Conservation (phyloP, 768 basidiomycete genomes). For the Termitomyces sp. region DNA sequence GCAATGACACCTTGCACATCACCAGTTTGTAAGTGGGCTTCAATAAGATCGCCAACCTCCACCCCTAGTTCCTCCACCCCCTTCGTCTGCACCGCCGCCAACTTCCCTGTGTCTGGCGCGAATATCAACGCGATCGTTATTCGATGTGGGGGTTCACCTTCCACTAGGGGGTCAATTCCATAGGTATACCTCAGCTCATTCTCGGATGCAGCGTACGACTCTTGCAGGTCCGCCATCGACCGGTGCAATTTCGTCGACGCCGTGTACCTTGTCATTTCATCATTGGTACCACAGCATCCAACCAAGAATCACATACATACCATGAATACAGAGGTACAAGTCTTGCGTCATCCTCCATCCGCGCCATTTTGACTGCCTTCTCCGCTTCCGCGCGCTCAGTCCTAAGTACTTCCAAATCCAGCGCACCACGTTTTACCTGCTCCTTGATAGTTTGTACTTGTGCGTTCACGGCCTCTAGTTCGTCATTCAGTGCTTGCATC, state of each 20-base stretch:
- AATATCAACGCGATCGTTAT: slow-evolving; percentile 59
- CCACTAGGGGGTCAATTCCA: slow-evolving; percentile 25
- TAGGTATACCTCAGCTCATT: slow-evolving; percentile 77
- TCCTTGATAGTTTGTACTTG: slow-evolving; percentile 52
- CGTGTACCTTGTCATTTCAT: slow-evolving; percentile 49
- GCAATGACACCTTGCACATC: slow-evolving; percentile 62
- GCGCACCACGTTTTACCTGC: slow-evolving; percentile 48
- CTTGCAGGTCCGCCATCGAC: slow-evolving; percentile 52
- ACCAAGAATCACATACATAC: slow-evolving; percentile 29
- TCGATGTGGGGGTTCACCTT: slow-evolving; percentile 21
- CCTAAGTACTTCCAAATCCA: slow-evolving; percentile 53
- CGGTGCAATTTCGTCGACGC: slow-evolving; percentile 63
- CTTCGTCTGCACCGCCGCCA: slow-evolving; percentile 53
- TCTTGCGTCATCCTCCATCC: slow-evolving; percentile 58
- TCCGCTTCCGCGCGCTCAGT: slow-evolving; percentile 65
- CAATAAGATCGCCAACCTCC: slow-evolving; percentile 54
- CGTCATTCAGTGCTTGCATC: slow-evolving; percentile 72
- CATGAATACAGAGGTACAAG: slow-evolving; percentile 65
- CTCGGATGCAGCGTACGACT: slow-evolving; percentile 56
- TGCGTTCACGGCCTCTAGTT: slow-evolving; percentile 48
- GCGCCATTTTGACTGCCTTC: slow-evolving; percentile 52
- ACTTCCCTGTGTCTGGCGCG: slow-evolving; percentile 58
- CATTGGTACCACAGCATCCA: neutral
- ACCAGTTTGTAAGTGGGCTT: slow-evolving; percentile 56
- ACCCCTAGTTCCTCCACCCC: slow-evolving; percentile 47